Evolutionary conservation across 345 rosid species (phyloP), one percentile per base, ranked within the genome.

Genomic region (Linum lewisii): DNA sequence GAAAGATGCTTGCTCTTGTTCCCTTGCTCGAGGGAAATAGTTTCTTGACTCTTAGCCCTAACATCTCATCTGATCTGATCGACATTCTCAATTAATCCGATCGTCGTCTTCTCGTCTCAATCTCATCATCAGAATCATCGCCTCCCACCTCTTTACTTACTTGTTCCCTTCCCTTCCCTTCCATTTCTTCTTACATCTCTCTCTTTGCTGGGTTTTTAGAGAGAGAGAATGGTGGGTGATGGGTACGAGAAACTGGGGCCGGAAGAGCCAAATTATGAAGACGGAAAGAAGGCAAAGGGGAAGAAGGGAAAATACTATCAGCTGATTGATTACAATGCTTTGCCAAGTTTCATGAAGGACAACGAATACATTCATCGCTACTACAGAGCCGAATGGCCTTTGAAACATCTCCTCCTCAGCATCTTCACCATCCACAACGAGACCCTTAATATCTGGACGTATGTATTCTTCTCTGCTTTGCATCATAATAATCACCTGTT

Each of bases 381-480:
- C 77, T 93, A 93, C 62, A 66, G 99, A 67, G 66, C 89, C 6
- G 95, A 88, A 62, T 92, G 98, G 98, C 98, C 98, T 0, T 61
- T 92, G 68, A 92, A 86, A 80, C 95, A 92, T 65, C 55, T 69
- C 69, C 71, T 92, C 51, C 84, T 92, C 23, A 92, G 98, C 65
- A 79, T 86, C 63, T 92, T 92, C 70, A 66, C 81, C 22, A 76
- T 92, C 64, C 98, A 92, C 67, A 92, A 92, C 24, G 98, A 88
- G 76, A 92, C 98, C 10, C 73, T 92, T 44, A 92, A 92, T 64
- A 90, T 92, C 50, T 92, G 98, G 96, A 92, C 97, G 96, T 92
- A 75, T 82, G 88, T 53, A 62, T 45, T 53, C 50, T 58, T 6
- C 57, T 36, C 60, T 34, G 8, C 44, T 15, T 26, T 24, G n/a